Percentiles rank a stretch among this genome's conserved stretches.
Conservation (phyloP, 2,329 filamentous ascomycete species). For the Fusarium robinianum region DNA sequence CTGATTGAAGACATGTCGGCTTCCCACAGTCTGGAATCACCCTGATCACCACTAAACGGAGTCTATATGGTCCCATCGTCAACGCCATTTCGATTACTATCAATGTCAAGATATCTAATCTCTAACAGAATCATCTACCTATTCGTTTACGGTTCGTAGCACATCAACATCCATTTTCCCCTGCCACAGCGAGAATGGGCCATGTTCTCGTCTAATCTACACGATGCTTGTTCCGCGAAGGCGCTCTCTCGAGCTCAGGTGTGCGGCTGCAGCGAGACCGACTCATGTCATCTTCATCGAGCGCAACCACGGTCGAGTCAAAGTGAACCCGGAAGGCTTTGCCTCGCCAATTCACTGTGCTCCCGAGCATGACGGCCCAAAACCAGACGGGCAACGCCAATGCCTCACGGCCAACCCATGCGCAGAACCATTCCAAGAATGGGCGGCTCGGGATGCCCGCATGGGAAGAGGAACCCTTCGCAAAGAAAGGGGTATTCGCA, state of each 20-base stretch:
- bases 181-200: neutral
- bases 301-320: slow-evolving; percentile 75
- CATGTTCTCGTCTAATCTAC: slow-evolving; percentile 27
- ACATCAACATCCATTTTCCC: too few species aligned
- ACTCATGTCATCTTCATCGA: slow-evolving; percentile 22
- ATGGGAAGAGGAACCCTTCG: slow-evolving; percentile 49
- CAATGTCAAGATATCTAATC: too few species aligned
- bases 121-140: too few species aligned
- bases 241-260: slow-evolving; percentile 33
- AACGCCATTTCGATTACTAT: too few species aligned
- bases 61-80: too few species aligned
- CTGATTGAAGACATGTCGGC: too few species aligned
- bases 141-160: too few species aligned
- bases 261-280: slow-evolving; percentile 22
- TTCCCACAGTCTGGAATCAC: too few species aligned
- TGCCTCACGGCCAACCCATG: slow-evolving; percentile 84
- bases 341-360: slow-evolving; percentile 86
- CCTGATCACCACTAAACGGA: too few species aligned
- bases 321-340: slow-evolving; percentile 78
- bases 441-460: slow-evolving; percentile 54
- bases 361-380: slow-evolving; percentile 86
- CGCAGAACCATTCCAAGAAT: slow-evolving; percentile 72
- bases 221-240: slow-evolving; percentile 31
- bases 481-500: slow-evolving; percentile 74
- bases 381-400: slow-evolving; percentile 89